Percentiles rank a stretch among this genome's conserved stretches.
Conservation (phyloP, 2,329 filamentous ascomycete genomes). For the Colletotrichum neosansevieriae region DNA sequence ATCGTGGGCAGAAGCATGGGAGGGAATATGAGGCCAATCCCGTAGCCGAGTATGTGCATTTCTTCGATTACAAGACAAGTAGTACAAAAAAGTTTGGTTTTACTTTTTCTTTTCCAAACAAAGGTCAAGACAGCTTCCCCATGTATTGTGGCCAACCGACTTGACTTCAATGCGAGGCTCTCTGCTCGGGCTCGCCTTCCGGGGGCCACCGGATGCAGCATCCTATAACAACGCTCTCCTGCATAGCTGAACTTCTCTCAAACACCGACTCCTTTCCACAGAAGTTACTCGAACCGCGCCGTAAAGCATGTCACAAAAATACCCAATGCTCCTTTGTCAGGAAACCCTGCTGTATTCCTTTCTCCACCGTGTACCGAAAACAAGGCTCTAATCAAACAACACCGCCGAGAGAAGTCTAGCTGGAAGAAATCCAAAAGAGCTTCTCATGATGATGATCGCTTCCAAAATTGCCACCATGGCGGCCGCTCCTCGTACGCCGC, state of each 20-base stretch:
- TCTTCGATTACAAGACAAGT: slow-evolving; percentile 54
- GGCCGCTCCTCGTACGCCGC: slow-evolving; percentile 46
- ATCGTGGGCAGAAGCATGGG: too few relatives aligned
- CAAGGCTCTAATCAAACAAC: slow-evolving; percentile 13
- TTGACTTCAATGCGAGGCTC: not conserved
- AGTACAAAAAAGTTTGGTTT: slow-evolving; percentile 46
- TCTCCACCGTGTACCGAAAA: not conserved
- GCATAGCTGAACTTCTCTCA: not conserved
- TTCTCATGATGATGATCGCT: slow-evolving; percentile 47
- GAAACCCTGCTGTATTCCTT: not conserved
- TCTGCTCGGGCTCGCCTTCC: not conserved
- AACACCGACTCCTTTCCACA: not conserved
- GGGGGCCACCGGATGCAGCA: too few relatives aligned
- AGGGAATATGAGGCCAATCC: slow-evolving; percentile 4
- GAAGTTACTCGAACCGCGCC: not conserved
- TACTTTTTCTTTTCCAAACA: not conserved
- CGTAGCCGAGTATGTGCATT: slow-evolving; percentile 21
- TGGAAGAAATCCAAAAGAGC: not conserved
- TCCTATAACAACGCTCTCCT: not conserved
- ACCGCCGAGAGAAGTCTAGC: not conserved
- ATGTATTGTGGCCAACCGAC: not conserved
- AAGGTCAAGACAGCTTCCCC: not conserved
- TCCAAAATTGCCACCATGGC: slow-evolving; percentile 73
- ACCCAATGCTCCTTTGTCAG: too few relatives aligned
- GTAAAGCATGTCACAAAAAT: too few relatives aligned